Evolutionary conservation across 2,329 filamentous ascomycete species (phyloP).

Genomic region (Orbilia blumenaviensis): DNA sequence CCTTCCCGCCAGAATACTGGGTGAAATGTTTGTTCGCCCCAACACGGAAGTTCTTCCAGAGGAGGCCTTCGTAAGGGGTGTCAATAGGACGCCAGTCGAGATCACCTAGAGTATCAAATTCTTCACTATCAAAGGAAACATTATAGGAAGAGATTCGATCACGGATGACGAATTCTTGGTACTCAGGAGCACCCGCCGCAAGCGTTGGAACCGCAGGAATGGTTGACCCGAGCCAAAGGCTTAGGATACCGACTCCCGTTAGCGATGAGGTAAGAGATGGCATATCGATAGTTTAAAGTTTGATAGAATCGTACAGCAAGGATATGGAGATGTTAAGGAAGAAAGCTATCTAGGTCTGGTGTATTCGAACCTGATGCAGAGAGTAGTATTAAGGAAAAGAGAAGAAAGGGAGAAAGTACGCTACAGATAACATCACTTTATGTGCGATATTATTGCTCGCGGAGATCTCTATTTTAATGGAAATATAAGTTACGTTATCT

Average conservation of each 20-base stretch:
- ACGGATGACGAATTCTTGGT: conserved; percentile 15
- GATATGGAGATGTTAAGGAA: background rate
- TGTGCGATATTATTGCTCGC: no score
- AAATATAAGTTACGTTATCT: no score
- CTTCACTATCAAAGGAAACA: conserved; percentile 34
- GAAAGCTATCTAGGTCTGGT: background rate
- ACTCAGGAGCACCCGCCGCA: background rate
- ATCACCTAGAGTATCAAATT: conserved; percentile 46
- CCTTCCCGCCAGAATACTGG: conserved; percentile 25
- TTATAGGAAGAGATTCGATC: conserved; percentile 35
- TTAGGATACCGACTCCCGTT: background rate
- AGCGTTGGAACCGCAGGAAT: background rate
- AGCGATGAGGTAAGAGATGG: background rate
- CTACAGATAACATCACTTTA: background rate
- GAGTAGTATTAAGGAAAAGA: background rate
- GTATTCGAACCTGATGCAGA: background rate
- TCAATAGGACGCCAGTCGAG: conserved; percentile 43
- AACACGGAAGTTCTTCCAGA: conserved; percentile 41
- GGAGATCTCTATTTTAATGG: background rate
- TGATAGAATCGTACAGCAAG: background rate
- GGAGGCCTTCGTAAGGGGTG: conserved; percentile 30
- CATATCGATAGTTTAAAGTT: background rate
- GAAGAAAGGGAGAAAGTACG: background rate
- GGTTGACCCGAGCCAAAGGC: background rate
- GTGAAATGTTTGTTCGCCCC: conserved; percentile 44